These are phyloP conservation scores for Hymenotorrendiella dingleyae DNA, from an alignment of 2,329 filamentous ascomycete species.

Conservation along the genomic window DNA sequence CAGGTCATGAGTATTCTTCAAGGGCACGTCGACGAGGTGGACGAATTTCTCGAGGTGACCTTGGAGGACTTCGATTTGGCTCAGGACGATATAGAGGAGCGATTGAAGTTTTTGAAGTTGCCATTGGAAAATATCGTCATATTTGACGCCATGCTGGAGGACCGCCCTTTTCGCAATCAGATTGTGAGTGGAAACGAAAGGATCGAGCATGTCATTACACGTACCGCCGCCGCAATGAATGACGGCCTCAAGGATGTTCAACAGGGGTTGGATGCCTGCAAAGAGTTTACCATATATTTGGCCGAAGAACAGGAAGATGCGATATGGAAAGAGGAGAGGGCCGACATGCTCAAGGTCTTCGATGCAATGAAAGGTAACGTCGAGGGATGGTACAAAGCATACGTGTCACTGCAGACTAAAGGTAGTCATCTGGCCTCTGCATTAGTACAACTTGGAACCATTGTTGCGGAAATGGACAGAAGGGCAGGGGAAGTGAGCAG, in stretches of 20 bases:
- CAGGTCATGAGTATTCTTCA: conserved; percentile 88
- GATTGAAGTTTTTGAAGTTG: conserved; percentile 73
- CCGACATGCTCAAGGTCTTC: conserved; percentile 65
- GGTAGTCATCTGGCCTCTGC: conserved; percentile 63
- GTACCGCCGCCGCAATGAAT: conserved; percentile 69
- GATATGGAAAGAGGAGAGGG: conserved; percentile 55
- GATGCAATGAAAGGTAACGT: conserved; percentile 89
- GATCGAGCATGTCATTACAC: conserved; percentile 82
- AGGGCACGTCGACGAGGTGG: conserved; percentile 87
- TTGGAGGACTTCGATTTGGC: conserved; percentile 80
- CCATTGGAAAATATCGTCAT: conserved; percentile 76
- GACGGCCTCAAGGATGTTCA: conserved; percentile 74
- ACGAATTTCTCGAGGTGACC: conserved; percentile 81
- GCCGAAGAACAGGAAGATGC: conserved; percentile 55
- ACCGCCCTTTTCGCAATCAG: conserved; percentile 73
- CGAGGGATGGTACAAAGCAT: conserved; percentile 80
- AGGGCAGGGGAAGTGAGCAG: conserved; percentile 79
- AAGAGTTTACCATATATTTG: conserved; percentile 72
- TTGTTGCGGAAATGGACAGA: conserved; percentile 80
- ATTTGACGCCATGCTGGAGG: conserved; percentile 84
- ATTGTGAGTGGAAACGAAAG: conserved; percentile 84
- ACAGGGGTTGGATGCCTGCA: conserved; percentile 70
- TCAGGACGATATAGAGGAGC: conserved; percentile 69
- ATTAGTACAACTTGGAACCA: conserved; percentile 66
- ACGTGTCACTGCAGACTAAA: conserved; percentile 69